Conservation (phyloP, 1,284 basidiomycete species). For the Microbotryomycetes sp. region DNA sequence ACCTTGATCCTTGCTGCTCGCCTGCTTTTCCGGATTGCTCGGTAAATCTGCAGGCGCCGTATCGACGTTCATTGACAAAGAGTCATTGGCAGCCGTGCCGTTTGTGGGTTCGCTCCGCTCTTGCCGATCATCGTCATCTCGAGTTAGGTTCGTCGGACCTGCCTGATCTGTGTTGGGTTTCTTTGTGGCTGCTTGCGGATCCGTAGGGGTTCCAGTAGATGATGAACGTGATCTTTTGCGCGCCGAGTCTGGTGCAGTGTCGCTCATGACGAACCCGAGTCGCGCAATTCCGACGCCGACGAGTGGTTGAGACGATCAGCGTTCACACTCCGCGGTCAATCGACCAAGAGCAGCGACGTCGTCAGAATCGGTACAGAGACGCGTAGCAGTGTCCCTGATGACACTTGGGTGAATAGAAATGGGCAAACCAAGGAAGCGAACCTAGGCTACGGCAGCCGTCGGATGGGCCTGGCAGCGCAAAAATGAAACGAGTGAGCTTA, state of each 20-base stretch:
- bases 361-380: too few relatives aligned
- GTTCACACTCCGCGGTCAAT: too few relatives aligned
- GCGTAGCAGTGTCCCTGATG: neutral
- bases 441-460: neutral
- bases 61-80: conserved; percentile 27
- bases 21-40: conserved; percentile 2
- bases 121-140: conserved; percentile 27
- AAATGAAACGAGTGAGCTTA: too few relatives aligned
- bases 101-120: neutral
- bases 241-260: conserved; percentile 15
- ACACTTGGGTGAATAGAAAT: neutral
- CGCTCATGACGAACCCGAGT: too few relatives aligned
- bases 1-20: neutral
- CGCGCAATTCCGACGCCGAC: too few relatives aligned
- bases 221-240: conserved; percentile 31
- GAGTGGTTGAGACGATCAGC: too few relatives aligned
- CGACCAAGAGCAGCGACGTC: too few relatives aligned
- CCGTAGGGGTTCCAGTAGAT: conserved; percentile 20
- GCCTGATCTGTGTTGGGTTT: conserved; percentile 24
- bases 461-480: too few relatives aligned
- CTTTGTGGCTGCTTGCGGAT: conserved; percentile 9
- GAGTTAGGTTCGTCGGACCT: conserved; percentile 16
- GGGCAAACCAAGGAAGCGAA: neutral
- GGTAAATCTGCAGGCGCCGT: conserved; percentile 19
- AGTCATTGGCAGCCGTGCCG: neutral